Conservation (phyloP, 768 basidiomycete species). For the Ephemerocybe angulata region DNA sequence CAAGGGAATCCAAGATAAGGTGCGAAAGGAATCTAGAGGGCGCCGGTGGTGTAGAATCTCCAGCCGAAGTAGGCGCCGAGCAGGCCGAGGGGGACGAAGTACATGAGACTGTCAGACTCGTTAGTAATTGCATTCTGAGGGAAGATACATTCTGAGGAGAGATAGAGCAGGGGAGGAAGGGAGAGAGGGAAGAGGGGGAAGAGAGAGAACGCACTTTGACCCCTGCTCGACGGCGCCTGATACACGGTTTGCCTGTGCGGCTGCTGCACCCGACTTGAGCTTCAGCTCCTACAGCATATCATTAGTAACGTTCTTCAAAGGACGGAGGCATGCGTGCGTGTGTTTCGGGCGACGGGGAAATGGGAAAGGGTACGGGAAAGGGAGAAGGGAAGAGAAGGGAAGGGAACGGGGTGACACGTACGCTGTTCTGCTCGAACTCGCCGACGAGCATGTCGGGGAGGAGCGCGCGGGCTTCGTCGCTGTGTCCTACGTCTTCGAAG, state of each 20-base stretch:
- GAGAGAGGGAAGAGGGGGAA: constrained; percentile 8
- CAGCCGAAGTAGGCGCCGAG: constrained; percentile 87
- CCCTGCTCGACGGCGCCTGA: constrained; percentile 57
- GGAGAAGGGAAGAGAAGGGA: neutral
- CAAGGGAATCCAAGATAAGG: too few species aligned
- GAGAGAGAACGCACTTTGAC: constrained; percentile 52
- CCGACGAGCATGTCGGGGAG: constrained; percentile 79
- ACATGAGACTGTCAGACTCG: constrained; percentile 65
- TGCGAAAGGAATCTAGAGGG: too few species aligned
- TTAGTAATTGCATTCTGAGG: too few species aligned
- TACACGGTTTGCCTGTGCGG: constrained; percentile 42
- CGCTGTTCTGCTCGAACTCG: constrained; percentile 69
- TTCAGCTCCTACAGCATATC: constrained; percentile 50
- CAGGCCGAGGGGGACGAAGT: constrained; percentile 76
- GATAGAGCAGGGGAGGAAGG: constrained; percentile 6
- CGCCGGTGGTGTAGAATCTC: constrained; percentile 63
- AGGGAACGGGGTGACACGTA: constrained; percentile 32
- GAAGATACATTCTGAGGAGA: neutral
- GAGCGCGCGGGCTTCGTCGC: constrained; percentile 90
- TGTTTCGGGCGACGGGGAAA: neutral
- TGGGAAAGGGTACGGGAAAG: neutral
- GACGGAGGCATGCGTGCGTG: neutral
- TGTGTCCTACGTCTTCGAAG: constrained; percentile 99
- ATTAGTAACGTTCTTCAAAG: neutral
- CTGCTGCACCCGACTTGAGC: constrained; percentile 49